Base-by-base conservation (phyloP, 768 basidiomycete genomes). In the Boletus reticuloceps region DNA sequence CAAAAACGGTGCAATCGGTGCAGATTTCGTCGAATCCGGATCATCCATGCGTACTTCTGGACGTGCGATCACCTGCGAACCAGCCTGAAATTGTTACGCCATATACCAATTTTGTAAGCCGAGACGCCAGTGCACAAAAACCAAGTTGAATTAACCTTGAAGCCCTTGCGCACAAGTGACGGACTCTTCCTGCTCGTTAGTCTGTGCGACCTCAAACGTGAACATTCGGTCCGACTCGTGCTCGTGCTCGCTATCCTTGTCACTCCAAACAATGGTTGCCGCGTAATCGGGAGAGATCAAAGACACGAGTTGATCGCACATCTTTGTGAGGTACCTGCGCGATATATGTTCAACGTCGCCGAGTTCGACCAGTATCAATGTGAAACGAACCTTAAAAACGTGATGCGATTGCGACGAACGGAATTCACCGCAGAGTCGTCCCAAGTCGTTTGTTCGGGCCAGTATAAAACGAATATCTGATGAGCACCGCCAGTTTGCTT, bases 351-450 rank as follows among this genome's bases (percentile, higher is more conserved):
- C 8, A 9, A 29, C 29, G 29, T 29, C 29, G 29, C 29, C 29
- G 8, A 29, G 29, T 29, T 29, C 29, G 7, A 9, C 29, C 29
- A 29, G 29, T 9, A 29, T 29, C 29, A 29, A 29, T 29, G 29
- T 29, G 29, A 5, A 8, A 52, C 68, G 39, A 66, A 81, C 84
- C 84, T 69, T 81, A 86, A 84, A 58, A 86, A 86, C 0, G 83
- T 82, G 5, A 79, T 71, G 7, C 84, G 74, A 67, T 84, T 86
- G 4, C 78, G 75, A 29, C 72, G 62, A 46, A 81, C 75, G 5
- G 80, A 69, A 2, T 75, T 69, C 7, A 68, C 38, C 0, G 80
- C 77, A 36, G 13, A 36, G 12, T 71, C 66, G 61, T 84, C 82
- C 29, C 34, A 36, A 6, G 14, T 36, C 11, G 13, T 36, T 36